phyloP scores from a whole-genome alignment of 805 yeast species.

The Spencermartinsiella europaea region DNA sequence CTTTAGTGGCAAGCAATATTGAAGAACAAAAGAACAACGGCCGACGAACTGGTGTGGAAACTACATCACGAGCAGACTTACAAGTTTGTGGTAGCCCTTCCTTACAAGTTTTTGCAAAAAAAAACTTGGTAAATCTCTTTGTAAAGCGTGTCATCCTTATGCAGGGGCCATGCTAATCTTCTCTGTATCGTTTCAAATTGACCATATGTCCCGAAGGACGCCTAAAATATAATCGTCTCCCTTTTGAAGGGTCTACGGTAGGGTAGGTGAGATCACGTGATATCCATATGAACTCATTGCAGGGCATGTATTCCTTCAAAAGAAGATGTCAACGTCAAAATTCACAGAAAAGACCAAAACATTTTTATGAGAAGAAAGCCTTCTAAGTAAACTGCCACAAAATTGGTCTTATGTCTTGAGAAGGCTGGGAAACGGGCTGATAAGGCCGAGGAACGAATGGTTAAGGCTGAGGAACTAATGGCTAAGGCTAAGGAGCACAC shows the following conservation, averaged over 20 bases:
- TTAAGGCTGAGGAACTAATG: too few species aligned
- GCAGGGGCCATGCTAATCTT: conserved; percentile 99
- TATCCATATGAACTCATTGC: too few species aligned
- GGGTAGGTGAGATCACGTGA: background rate
- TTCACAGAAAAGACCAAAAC: background rate
- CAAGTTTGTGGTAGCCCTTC: too few species aligned
- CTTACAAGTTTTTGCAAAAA: conserved; percentile 43
- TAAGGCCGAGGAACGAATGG: too few species aligned
- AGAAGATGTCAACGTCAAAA: conserved; percentile 1
- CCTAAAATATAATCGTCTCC: too few species aligned
- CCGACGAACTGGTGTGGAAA: background rate
- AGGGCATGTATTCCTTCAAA: too few species aligned
- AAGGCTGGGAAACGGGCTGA: too few species aligned
- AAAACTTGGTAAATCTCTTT: conserved; percentile 96
- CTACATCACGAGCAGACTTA: too few species aligned
- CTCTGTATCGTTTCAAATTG: conserved; percentile 99
- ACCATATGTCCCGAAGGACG: conserved; percentile 87
- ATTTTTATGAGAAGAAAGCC: too few species aligned
- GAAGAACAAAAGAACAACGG: background rate
- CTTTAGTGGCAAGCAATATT: background rate
- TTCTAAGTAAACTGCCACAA: too few species aligned
- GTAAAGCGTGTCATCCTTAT: conserved; percentile 99
- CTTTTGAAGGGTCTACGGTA: background rate
- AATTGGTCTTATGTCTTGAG: too few species aligned
- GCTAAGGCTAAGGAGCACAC: too few species aligned